Percentiles rank a stretch among this genome's conserved stretches.
Conservation (phyloP, 192 early-diverging fungal species). For the Coemansia sp. region DNA sequence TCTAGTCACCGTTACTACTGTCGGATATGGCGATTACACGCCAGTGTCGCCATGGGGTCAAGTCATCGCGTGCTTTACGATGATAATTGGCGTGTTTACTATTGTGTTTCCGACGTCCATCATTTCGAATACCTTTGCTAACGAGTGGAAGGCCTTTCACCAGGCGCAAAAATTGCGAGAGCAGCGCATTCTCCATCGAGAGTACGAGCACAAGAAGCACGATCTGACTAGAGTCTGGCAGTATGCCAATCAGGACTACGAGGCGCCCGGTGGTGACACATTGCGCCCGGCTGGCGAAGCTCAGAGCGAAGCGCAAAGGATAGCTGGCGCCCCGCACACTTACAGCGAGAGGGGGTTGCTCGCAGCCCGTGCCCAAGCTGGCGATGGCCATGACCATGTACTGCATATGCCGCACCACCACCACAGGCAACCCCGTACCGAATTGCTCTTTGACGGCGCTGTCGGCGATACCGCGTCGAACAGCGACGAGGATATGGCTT, state of each 20-base stretch:
- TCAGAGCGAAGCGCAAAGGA: not conserved
- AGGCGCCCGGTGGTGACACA: not conserved
- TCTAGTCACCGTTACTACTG: constrained; percentile 60
- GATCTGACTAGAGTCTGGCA: constrained; percentile 28
- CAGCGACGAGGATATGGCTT: not conserved
- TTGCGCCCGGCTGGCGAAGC: not conserved
- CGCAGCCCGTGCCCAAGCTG: not conserved
- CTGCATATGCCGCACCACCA: not conserved
- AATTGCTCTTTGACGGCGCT: not conserved
- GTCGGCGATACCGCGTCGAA: not conserved
- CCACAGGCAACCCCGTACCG: not conserved
- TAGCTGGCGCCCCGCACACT: not conserved
- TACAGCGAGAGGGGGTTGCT: not conserved
- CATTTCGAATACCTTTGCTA: constrained; percentile 61
- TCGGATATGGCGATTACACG: constrained; percentile 61
- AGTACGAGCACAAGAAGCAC: constrained; percentile 27
- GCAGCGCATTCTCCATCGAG: constrained; percentile 31
- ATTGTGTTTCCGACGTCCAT: constrained; percentile 64
- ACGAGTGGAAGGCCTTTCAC: constrained; percentile 58
- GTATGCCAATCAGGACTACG: constrained; percentile 36
- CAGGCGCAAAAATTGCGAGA: constrained; percentile 45
- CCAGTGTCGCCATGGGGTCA: constrained; percentile 59
- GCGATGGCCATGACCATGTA: not conserved
- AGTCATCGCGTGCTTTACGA: constrained; percentile 56
- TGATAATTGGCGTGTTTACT: constrained; percentile 61